Evolutionary conservation across 495 filamentous ascomycete genomes (phyloP), one percentile per base, ranked within the genome.

Genomic region (Hypoxylon fragiforme): DNA sequence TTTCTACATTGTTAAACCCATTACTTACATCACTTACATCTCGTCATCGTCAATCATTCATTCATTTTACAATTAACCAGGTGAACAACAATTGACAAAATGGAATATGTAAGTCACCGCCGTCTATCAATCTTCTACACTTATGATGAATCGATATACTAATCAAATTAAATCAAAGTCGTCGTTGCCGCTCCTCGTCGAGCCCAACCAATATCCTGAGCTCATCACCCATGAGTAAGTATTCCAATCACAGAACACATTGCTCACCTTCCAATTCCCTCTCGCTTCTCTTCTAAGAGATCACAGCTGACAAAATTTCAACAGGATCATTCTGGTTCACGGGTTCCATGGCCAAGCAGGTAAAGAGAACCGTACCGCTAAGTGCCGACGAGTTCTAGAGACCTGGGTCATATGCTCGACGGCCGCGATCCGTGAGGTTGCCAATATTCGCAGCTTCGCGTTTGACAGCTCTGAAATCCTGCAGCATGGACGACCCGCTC

Each of bases 321-420:
- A n/a, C 24, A 61, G 57, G 24, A 51, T 61, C 30, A 56, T 61
- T 11, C 35, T 61, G 1, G 57, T 61, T 2, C 57, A 61, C n/a
- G 57, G 57, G 5, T 61, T 61, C 42, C 41, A 56, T 1, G 3
- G 16, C 11, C 4, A 14, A 16, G 1, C 8, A 3, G 21, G 34
- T 8, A 14, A 31, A 2, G 34, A 20, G 22, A 21, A 20, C 7
- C 57, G 42, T 14, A 1, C 30, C 0, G n/a, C 15, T 2, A 41
- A 61, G 14, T 56, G 46, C 16, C 46, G 26, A 24, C 3, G 32
- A 6, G 4, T 61, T 1, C 41, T 61, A 0, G 34, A 56, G 46
- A 30, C 30, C 8, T 61, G 57, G 51, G 26, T 61, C 1, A 15
- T 3, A 1, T 5, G 19, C 7, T 39, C 37, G 4, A 31, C 46